These are phyloP conservation scores for Cystobasidiopsis lactophilus DNA, from an alignment of 768 basidiomycete genomes.

Conservation along the genomic window DNA sequence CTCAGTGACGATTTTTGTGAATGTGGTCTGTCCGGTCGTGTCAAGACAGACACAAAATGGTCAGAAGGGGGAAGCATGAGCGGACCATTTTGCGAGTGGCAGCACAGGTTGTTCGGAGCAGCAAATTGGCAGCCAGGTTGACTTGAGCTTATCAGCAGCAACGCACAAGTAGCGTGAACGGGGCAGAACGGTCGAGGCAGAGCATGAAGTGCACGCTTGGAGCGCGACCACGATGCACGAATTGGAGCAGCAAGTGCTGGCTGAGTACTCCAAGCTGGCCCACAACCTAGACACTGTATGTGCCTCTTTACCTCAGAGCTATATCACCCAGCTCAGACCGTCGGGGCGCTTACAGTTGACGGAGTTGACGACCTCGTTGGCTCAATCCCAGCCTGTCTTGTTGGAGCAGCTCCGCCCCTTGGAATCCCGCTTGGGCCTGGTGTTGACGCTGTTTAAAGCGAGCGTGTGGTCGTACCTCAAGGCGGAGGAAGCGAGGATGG, in stretches of 20 bases:
- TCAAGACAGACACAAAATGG: no score
- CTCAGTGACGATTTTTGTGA: not conserved
- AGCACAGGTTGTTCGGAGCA: no score
- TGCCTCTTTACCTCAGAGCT: not conserved
- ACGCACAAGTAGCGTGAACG: no score
- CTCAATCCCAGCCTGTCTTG: constrained; percentile 51
- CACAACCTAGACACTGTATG: constrained; percentile 14
- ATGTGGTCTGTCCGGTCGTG: no score
- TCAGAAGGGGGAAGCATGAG: no score
- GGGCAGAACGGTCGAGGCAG: no score
- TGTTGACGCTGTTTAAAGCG: constrained; percentile 78
- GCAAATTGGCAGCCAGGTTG: no score
- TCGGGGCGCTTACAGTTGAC: constrained; percentile 32
- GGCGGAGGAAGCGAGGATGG: constrained; percentile 5
- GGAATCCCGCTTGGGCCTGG: constrained; percentile 86
- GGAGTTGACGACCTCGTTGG: constrained; percentile 42
- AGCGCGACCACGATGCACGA: not conserved
- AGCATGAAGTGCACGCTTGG: no score
- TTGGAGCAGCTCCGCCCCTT: constrained; percentile 52
- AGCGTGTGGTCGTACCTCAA: constrained; percentile 8
- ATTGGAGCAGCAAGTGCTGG: constrained; percentile 10
- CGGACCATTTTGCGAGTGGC: no score
- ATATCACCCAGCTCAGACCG: not conserved
- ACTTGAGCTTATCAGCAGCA: no score
- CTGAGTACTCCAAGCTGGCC: constrained; percentile 5